These are phyloP conservation scores for Candida tibetensis DNA, from an alignment of 805 yeast genomes.

Conservation along the genomic window DNA sequence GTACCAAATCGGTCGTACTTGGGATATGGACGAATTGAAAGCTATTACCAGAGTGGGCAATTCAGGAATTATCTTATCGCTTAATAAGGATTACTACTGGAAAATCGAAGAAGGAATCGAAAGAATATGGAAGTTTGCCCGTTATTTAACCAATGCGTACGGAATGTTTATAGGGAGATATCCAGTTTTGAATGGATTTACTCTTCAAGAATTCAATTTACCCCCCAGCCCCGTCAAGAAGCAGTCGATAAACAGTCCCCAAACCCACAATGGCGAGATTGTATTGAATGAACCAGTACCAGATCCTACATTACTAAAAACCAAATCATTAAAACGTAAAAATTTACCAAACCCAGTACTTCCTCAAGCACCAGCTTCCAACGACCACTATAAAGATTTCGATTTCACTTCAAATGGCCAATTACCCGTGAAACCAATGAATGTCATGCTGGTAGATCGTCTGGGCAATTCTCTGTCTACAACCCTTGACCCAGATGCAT, in stretches of 20 bases:
- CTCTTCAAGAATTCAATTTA: slow-evolving; percentile 33
- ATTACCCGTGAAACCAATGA: slow-evolving; percentile 43
- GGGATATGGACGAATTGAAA: slow-evolving; percentile 75
- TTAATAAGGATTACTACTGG: slow-evolving; percentile 87
- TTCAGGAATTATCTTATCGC: slow-evolving; percentile 55
- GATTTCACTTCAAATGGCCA: slow-evolving; percentile 44
- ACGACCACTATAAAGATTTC: slow-evolving; percentile 26
- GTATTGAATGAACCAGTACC: slow-evolving; percentile 19
- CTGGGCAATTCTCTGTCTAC: neutral
- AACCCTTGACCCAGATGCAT: neutral
- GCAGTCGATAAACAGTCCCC: slow-evolving; percentile 2
- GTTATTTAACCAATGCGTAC: slow-evolving; percentile 30
- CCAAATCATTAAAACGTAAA: slow-evolving; percentile 22
- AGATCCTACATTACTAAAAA: slow-evolving; percentile 19
- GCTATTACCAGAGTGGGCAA: slow-evolving; percentile 51
- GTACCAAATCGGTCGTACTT: slow-evolving; percentile 88
- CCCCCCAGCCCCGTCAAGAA: slow-evolving; percentile 22
- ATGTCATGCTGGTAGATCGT: slow-evolving; percentile 30
- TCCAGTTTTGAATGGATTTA: slow-evolving; percentile 34
- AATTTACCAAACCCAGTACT: slow-evolving; percentile 20
- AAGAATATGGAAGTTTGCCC: slow-evolving; percentile 33
- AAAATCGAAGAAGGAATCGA: slow-evolving; percentile 36
- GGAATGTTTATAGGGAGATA: slow-evolving; percentile 36
- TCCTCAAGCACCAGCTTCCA: slow-evolving; percentile 16
- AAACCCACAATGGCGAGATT: slow-evolving; percentile 6